Conservation (phyloP, 225 moss, liverwort and hornwort genomes). For the Thuidium tamariscinum region DNA sequence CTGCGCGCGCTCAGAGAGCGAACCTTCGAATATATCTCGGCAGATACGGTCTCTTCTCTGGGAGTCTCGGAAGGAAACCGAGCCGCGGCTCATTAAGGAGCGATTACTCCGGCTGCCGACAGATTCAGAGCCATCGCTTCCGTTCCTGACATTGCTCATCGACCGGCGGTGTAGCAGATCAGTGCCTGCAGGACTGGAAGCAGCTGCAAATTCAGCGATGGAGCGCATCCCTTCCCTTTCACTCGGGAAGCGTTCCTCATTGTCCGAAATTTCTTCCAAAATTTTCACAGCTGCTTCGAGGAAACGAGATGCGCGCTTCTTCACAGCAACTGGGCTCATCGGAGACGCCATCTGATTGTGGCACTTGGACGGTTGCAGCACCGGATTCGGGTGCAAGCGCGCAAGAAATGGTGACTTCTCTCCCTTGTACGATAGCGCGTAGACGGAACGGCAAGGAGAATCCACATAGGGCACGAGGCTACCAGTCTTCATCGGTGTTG, state of each 20-base stretch:
- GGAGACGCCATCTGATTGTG: constrained; percentile 24
- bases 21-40: constrained; percentile 18
- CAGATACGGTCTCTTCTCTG: constrained; percentile 10
- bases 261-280: constrained; percentile 16
- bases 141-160: constrained; percentile 14
- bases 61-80: constrained; percentile 27
- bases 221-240: not conserved
- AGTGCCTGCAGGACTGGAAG: constrained; percentile 1
- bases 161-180: constrained; percentile 18
- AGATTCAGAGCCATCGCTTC: constrained; percentile 24
- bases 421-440: constrained; percentile 3
- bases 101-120: constrained; percentile 6
- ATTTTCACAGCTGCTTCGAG: constrained; percentile 28
- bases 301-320: constrained; percentile 13
- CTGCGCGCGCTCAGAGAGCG: not conserved
- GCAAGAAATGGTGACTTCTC: constrained; percentile 16
- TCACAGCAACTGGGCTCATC: not conserved
- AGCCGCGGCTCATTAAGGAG: constrained; percentile 10
- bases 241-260: not conserved
- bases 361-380: constrained; percentile 27
- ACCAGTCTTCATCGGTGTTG: not conserved
- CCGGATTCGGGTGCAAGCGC: constrained; percentile 22
- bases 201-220: not conserved
- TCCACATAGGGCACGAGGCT: constrained; percentile 7
- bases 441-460: constrained; percentile 15